Percentiles rank a stretch among this genome's conserved stretches.
Evolutionary conservation across 1,284 basidiomycete species (phyloP).

Genomic region (Wolfiporia cocos): DNA sequence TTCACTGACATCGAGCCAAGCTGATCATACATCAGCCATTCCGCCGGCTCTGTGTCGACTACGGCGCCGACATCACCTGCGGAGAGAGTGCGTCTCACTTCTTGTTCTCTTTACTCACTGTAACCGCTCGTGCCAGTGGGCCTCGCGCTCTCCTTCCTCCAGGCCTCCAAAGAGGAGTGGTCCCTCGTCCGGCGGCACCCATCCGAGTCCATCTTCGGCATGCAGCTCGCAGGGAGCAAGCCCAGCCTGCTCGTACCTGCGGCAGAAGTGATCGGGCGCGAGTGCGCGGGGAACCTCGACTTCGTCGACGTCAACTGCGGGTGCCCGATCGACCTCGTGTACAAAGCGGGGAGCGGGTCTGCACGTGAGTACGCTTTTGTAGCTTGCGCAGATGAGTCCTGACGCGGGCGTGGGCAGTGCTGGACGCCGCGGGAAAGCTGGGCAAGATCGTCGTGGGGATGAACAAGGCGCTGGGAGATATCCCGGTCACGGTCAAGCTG

Average conservation of each 20-base stretch:
- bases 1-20: neutral
- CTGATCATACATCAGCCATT: constrained; percentile 61
- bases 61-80: constrained; percentile 93
- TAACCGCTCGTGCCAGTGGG: constrained; percentile 52
- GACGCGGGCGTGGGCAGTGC: constrained; percentile 41
- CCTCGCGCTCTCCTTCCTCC: constrained; percentile 75
- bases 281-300: constrained; percentile 64
- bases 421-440: constrained; percentile 79
- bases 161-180: constrained; percentile 88
- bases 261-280: constrained; percentile 78
- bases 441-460: constrained; percentile 89
- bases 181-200: constrained; percentile 85
- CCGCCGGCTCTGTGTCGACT: constrained; percentile 79
- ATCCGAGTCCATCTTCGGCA: constrained; percentile 85
- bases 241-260: constrained; percentile 74
- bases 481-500: constrained; percentile 94
- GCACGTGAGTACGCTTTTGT: constrained; percentile 48
- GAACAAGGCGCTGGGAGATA: constrained; percentile 86
- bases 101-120: constrained; percentile 7
- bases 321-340: constrained; percentile 96
- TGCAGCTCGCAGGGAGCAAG: constrained; percentile 82
- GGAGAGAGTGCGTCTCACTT: constrained; percentile 68
- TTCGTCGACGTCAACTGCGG: constrained; percentile 97
- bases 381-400: neutral
- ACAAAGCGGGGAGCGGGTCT: constrained; percentile 86